A percentile compares a stretch with the other conserved stretches of the same genome.
phyloP scores from a whole-genome alignment of 192 early-diverging fungal species.

The Linnemannia exigua region DNA sequence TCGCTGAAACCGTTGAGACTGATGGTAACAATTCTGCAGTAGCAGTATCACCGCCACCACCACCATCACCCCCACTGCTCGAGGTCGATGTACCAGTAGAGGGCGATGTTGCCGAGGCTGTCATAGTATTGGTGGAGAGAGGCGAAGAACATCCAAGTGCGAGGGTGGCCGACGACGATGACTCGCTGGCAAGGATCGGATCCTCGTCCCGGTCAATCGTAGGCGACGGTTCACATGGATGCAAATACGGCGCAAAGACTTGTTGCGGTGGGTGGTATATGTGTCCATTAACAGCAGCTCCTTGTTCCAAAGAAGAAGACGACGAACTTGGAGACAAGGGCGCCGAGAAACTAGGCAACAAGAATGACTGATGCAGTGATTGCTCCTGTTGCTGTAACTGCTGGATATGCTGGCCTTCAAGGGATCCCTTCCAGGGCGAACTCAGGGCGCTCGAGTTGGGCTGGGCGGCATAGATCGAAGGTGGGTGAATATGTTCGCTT shows the following conservation, averaged over 20 bases:
- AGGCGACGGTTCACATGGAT: slow-evolving; percentile 47
- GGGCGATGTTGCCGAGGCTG: background rate
- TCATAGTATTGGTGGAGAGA: background rate
- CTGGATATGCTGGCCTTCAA: background rate
- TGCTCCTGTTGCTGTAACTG: background rate
- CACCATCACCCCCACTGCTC: too few relatives aligned
- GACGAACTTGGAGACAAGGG: too few relatives aligned
- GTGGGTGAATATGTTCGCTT: slow-evolving; percentile 36
- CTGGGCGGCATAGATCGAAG: slow-evolving; percentile 21
- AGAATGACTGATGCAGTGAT: background rate
- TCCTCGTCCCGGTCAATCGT: slow-evolving; percentile 16
- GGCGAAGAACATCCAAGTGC: background rate
- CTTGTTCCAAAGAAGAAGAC: background rate
- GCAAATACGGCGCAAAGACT: slow-evolving; percentile 42
- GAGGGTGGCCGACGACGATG: background rate
- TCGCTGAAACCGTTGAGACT: background rate
- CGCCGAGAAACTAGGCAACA: background rate
- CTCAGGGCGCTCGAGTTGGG: background rate
- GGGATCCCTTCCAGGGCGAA: background rate
- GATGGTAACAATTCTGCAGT: background rate
- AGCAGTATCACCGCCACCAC: background rate
- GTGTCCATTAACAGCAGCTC: too few relatives aligned
- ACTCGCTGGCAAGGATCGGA: background rate
- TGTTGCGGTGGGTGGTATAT: slow-evolving; percentile 26
- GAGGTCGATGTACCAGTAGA: background rate